phyloP scores from a whole-genome alignment of 2,329 filamentous ascomycete genomes.

The Colletotrichum simmondsii region DNA sequence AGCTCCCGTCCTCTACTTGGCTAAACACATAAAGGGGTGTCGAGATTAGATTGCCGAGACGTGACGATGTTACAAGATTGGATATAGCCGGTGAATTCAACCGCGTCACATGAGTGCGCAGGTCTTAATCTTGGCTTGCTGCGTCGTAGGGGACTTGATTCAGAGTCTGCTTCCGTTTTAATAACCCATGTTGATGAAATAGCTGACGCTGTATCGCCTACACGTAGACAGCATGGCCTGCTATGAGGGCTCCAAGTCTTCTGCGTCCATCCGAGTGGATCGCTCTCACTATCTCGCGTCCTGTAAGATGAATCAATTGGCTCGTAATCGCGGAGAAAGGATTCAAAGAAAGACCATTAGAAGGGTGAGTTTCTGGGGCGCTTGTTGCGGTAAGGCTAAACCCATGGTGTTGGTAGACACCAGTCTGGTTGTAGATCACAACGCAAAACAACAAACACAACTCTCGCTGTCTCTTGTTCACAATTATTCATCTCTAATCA shows the following conservation, averaged over 20 bases:
- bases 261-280: too few relatives aligned
- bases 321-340: too few relatives aligned
- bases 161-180: background rate
- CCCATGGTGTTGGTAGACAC: too few relatives aligned
- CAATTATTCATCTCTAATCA: background rate
- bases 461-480: fast-evolving
- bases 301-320: too few relatives aligned
- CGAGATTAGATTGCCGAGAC: slow-evolving; percentile 17
- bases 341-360: too few relatives aligned
- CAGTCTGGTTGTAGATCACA: background rate
- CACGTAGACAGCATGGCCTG: background rate
- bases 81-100: slow-evolving; percentile 15
- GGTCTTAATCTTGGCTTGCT: background rate
- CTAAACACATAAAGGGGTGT: background rate
- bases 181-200: background rate
- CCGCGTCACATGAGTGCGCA: background rate
- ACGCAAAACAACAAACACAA: background rate
- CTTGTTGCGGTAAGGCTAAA: too few relatives aligned
- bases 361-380: too few relatives aligned
- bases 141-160: background rate
- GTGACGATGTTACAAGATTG: background rate
- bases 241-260: too few relatives aligned
- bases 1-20: background rate
- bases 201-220: too few relatives aligned
- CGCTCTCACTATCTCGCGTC: too few relatives aligned